Evolutionary conservation across 768 basidiomycete species (phyloP).

Genomic region (Serendipita sp.): DNA sequence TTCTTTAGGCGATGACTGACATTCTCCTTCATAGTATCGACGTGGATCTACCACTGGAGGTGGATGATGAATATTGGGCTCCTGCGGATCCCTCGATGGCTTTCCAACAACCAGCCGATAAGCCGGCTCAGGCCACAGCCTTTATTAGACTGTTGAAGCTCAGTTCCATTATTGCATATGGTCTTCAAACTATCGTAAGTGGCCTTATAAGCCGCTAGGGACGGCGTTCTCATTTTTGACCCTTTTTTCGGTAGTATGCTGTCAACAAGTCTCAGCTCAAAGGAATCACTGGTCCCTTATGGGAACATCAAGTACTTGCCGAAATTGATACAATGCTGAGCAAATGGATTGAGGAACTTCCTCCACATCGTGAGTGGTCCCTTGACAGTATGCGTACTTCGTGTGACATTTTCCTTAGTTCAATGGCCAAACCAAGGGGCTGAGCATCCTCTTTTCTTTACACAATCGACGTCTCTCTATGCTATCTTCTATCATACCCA

Average conservation of each 20-base stretch:
- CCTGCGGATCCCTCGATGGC: conserved; percentile 35
- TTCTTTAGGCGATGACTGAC: conserved; percentile 18
- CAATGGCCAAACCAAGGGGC: conserved; percentile 41
- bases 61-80: conserved; percentile 69
- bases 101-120: conserved; percentile 48
- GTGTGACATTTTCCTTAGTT: conserved; percentile 25
- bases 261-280: conserved; percentile 47
- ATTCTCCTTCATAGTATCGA: conserved; percentile 41
- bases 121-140: conserved; percentile 38
- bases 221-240: background rate
- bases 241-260: conserved; percentile 37
- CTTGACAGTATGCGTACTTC: conserved; percentile 11
- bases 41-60: conserved; percentile 53
- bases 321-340: conserved; percentile 56
- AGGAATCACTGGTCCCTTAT: conserved; percentile 36
- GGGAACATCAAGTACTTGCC: conserved; percentile 50
- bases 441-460: conserved; percentile 32
- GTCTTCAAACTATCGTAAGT: conserved; percentile 46
- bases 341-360: conserved; percentile 56
- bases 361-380: conserved; percentile 38
- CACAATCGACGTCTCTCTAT: conserved; percentile 44
- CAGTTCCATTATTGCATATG: conserved; percentile 43
- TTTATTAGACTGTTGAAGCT: conserved; percentile 43
- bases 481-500: conserved; percentile 48
- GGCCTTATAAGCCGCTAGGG: conserved; percentile 6